Evolutionary conservation across 1,284 basidiomycete genomes (phyloP).

Genomic region (Mrakiaceae sp.): DNA sequence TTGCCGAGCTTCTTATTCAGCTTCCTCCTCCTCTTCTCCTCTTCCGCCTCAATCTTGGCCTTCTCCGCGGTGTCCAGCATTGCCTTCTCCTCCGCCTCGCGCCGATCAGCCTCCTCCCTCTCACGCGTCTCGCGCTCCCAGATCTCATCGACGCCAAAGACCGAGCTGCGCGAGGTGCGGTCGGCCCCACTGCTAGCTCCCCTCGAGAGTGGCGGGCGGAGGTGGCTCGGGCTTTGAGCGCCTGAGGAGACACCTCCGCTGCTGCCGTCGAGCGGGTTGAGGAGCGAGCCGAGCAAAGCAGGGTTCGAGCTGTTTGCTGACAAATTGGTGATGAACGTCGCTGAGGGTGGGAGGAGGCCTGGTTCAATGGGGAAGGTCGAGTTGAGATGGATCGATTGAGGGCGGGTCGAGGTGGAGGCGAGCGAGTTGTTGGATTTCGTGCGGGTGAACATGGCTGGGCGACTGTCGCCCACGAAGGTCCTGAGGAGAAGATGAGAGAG

Average conservation of each 20-base stretch:
- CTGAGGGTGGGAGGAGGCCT: background rate
- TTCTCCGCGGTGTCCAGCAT: background rate
- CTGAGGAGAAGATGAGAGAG: background rate
- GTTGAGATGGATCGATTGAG: slow-evolving; percentile 11
- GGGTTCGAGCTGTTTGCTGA: background rate
- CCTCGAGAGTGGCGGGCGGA: too few relatives aligned
- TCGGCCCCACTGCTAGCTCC: background rate
- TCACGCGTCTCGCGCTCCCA: slow-evolving; percentile 16
- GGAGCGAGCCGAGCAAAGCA: background rate
- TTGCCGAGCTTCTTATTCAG: slow-evolving; percentile 2
- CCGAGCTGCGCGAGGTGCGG: background rate
- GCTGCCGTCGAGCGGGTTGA: background rate
- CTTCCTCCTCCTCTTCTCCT: slow-evolving; percentile 10
- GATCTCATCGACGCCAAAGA: slow-evolving; percentile 14
- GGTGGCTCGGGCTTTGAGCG: too few relatives aligned
- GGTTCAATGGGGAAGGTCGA: slow-evolving; percentile 7
- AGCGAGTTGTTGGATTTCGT: slow-evolving; percentile 1
- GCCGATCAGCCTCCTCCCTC: slow-evolving; percentile 7
- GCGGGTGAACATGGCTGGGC: slow-evolving; percentile 17
- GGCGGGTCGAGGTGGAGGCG: background rate
- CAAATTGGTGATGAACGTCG: background rate
- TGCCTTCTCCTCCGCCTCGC: background rate
- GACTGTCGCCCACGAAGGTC: slow-evolving; percentile 12
- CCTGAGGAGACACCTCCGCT: background rate
- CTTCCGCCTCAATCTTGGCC: background rate